Conservation (phyloP, 1,284 basidiomycete genomes). For the Irpex lacteus region DNA sequence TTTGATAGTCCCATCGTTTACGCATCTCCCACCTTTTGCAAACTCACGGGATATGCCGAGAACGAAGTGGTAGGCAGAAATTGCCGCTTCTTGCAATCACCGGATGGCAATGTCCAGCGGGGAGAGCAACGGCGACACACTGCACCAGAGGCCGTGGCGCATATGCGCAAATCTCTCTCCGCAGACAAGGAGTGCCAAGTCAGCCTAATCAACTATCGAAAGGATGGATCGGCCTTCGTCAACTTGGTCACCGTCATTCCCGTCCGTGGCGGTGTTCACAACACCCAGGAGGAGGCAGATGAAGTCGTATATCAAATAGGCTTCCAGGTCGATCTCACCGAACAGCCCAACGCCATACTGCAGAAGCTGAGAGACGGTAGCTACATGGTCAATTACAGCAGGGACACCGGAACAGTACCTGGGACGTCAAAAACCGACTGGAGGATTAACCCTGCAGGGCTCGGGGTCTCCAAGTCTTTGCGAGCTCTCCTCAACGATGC, state of each 20-base stretch:
- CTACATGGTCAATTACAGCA: conserved; percentile 57
- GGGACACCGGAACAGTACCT: conserved; percentile 18
- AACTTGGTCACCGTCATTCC: conserved; percentile 88
- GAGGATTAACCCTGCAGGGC: conserved; percentile 31
- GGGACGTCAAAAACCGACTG: conserved; percentile 24
- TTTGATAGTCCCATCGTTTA: conserved; percentile 88
- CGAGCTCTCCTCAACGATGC: conserved; percentile 36
- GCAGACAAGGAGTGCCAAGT: conserved; percentile 88
- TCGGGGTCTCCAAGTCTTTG: conserved; percentile 41
- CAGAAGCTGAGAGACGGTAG: conserved; percentile 74
- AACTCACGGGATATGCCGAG: conserved; percentile 81
- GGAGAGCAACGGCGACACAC: conserved; percentile 71
- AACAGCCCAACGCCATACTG: conserved; percentile 84
- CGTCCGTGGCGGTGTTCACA: conserved; percentile 62
- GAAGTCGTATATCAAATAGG: conserved; percentile 86
- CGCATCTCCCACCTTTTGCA: conserved; percentile 77
- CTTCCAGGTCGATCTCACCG: conserved; percentile 88
- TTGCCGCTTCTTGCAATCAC: conserved; percentile 85
- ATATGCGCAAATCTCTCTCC: conserved; percentile 63
- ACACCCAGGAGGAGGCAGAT: conserved; percentile 43
- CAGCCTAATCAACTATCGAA: conserved; percentile 85
- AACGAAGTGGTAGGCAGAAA: conserved; percentile 85
- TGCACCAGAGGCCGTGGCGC: conserved; percentile 64
- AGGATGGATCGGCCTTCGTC: conserved; percentile 83
- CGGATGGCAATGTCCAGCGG: conserved; percentile 60